Percentiles rank a stretch among this genome's conserved stretches.
phyloP scores from a whole-genome alignment of 257 asterid genomes.

The Echites panduratus region DNA sequence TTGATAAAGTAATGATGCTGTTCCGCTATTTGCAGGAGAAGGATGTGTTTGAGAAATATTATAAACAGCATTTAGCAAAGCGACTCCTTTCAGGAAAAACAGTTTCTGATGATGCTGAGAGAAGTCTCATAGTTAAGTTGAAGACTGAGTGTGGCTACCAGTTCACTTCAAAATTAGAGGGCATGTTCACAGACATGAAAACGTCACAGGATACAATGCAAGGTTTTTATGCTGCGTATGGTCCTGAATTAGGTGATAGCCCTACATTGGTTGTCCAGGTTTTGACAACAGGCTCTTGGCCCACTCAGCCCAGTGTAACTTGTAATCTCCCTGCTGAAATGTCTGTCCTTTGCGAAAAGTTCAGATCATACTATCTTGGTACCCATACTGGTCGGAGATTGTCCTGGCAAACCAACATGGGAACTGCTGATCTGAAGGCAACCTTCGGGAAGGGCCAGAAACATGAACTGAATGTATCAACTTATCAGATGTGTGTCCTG shows the following conservation, averaged over 20 bases:
- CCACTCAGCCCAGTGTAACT: slow-evolving; percentile 61
- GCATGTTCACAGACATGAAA: slow-evolving; percentile 94
- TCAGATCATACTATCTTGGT: slow-evolving; percentile 76
- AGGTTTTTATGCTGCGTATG: slow-evolving; percentile 56
- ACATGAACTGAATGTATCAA: slow-evolving; percentile 80
- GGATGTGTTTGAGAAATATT: slow-evolving; percentile 85
- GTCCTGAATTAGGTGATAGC: slow-evolving; percentile 53
- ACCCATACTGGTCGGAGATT: slow-evolving; percentile 75
- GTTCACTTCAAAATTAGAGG: slow-evolving; percentile 81
- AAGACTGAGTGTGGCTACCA: slow-evolving; percentile 90
- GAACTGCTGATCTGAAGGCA: slow-evolving; percentile 77
- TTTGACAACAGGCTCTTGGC: slow-evolving; percentile 86
- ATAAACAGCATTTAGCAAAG: slow-evolving; percentile 88
- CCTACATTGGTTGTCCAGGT: slow-evolving; percentile 78
- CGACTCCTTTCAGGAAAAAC: slow-evolving; percentile 82
- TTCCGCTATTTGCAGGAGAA: slow-evolving; percentile 93
- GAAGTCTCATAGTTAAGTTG: slow-evolving; percentile 74
- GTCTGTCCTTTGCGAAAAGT: slow-evolving; percentile 65
- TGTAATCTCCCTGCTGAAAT: slow-evolving; percentile 72
- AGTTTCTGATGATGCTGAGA: slow-evolving; percentile 86
- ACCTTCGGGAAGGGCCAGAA: slow-evolving; percentile 76
- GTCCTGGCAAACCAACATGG: slow-evolving; percentile 92
- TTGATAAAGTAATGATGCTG: slow-evolving; percentile 88
- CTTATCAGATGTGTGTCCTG: slow-evolving; percentile 85
- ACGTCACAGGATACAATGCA: slow-evolving; percentile 91